These are phyloP conservation scores for Cytospora paraplurivora DNA, from an alignment of 2,329 filamentous ascomycete species.

Conservation along the genomic window DNA sequence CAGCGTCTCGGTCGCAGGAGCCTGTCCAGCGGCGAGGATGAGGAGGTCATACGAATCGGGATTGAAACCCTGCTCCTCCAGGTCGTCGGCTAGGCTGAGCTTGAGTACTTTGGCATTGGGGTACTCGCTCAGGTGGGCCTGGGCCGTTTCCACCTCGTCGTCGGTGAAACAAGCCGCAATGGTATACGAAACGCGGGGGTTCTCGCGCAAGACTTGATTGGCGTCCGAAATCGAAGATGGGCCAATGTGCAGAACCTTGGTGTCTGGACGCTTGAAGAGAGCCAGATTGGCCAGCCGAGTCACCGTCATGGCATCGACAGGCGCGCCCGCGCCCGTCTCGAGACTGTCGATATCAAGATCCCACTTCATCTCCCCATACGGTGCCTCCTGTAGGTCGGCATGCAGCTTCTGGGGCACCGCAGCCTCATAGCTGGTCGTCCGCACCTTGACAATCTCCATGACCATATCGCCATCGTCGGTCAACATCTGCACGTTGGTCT, in stretches of 20 bases:
- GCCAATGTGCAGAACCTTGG: slow-evolving; percentile 30
- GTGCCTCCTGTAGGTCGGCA: slow-evolving; percentile 26
- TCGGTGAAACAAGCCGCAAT: slow-evolving; percentile 21
- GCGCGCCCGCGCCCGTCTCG: not conserved
- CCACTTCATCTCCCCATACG: slow-evolving; percentile 36
- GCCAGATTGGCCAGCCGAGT: slow-evolving; percentile 29
- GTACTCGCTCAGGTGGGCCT: slow-evolving; percentile 23
- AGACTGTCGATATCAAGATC: slow-evolving; percentile 33
- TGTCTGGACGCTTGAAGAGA: slow-evolving; percentile 36
- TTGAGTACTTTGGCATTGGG: slow-evolving; percentile 31
- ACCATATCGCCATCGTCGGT: slow-evolving; percentile 33
- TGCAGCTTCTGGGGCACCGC: slow-evolving; percentile 35
- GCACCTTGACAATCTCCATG: slow-evolving; percentile 35
- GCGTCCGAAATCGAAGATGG: not conserved
- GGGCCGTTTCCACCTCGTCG: slow-evolving; percentile 27
- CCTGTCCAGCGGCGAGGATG: not conserved
- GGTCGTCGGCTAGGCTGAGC: slow-evolving; percentile 1
- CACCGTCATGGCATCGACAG: slow-evolving; percentile 11
- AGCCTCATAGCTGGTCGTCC: slow-evolving; percentile 36
- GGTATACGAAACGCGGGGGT: not conserved
- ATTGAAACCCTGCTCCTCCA: not conserved
- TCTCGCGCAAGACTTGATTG: not conserved
- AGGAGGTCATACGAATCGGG: not conserved
- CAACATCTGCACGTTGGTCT: slow-evolving; percentile 32
- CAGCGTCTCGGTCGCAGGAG: too few species aligned